Evolutionary conservation across 345 rosid species (phyloP), one percentile per base, ranked within the genome.

Genomic region (Populus deltoides): DNA sequence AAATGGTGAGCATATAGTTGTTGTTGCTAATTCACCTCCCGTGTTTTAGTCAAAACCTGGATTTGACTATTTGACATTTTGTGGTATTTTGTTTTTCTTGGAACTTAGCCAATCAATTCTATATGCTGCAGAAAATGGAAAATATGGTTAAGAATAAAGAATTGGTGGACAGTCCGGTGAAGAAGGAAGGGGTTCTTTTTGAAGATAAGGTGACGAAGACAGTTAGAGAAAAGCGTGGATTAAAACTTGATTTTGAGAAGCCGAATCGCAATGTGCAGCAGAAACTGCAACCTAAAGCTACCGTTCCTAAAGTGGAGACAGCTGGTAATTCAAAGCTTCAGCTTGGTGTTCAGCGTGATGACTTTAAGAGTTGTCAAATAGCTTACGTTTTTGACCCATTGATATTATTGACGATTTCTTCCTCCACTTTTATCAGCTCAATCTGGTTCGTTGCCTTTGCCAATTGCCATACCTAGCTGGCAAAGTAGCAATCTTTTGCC

Each of bases 221-320:
- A n/a, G 43, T 47, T 72, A 77, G 16, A 24, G 80, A 66, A 29
- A 86, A 81, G 24, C 59, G 70, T 12, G 77, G 82, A 72, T 80
- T 78, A 71, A 84, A 80, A 77, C 72, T 83, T 79, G 88, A 87
- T 82, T 73, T 84, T 43, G 87, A 84, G 83, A 85, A 83, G 51
- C 81, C 75, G 1, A 67, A 76, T 72, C 82, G 59, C 51, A 82
- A 75, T 74, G 89, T 73, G 45, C 82, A 77, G 75, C 83, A 78
- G 55, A 80, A 59, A 11, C 75, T 5, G 45, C 82, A 68, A 17
- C 49, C 66, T 20, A 74, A 78, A 75, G 38, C 85, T 75, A 75
- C 33, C 73, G 22, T 47, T 70, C 47, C 74, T 24, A 82, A 78
- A 78, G 65, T 62, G 77, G 84, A 78, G 75, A 73, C 68, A 73